Percentiles rank a stretch among this genome's conserved stretches.
These are phyloP conservation scores for Rugosomyces carneus DNA, from an alignment of 1,284 basidiomycete species.

Conservation along the genomic window DNA sequence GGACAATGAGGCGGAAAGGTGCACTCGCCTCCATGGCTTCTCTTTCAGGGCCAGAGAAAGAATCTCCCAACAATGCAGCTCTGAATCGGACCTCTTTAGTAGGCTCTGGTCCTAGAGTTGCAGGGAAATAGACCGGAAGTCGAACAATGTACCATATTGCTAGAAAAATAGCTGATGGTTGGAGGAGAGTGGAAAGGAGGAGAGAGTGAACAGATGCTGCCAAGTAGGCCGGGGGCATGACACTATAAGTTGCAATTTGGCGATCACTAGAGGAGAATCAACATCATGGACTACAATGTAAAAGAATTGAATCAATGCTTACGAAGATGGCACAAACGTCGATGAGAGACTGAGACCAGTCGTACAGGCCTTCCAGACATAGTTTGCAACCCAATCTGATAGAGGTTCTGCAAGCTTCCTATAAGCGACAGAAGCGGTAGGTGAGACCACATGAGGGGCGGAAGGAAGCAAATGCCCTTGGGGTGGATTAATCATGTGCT, in stretches of 20 bases:
- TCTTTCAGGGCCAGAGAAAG: conserved; percentile 36
- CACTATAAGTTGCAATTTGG: conserved; percentile 35
- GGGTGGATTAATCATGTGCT: conserved; percentile 25
- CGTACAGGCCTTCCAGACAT: conserved; percentile 75
- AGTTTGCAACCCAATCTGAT: conserved; percentile 70
- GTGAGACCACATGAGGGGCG: conserved; percentile 39
- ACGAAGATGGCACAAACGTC: conserved; percentile 41
- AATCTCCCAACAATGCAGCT: conserved; percentile 51
- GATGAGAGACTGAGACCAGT: conserved; percentile 54
- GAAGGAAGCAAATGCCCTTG: conserved; percentile 30
- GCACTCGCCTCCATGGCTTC: conserved; percentile 51
- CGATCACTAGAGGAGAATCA: conserved; percentile 21
- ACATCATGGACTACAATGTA: conserved; percentile 21
- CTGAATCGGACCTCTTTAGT: conserved; percentile 60
- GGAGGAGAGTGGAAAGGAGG: conserved; percentile 71
- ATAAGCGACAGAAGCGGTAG: conserved; percentile 52
- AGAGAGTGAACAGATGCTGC: conserved; percentile 65
- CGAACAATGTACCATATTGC: conserved; percentile 81
- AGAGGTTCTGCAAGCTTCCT: conserved; percentile 69
- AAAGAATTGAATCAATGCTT: conserved; percentile 20
- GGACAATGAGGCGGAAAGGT: conserved; percentile 66
- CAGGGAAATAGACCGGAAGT: conserved; percentile 64
- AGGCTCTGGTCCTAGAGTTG: conserved; percentile 37
- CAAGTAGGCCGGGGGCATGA: conserved; percentile 45
- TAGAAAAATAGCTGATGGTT: conserved; percentile 74